Evolutionary conservation across 2,329 filamentous ascomycete genomes (phyloP).

Genomic region (Penicillium sp.): DNA sequence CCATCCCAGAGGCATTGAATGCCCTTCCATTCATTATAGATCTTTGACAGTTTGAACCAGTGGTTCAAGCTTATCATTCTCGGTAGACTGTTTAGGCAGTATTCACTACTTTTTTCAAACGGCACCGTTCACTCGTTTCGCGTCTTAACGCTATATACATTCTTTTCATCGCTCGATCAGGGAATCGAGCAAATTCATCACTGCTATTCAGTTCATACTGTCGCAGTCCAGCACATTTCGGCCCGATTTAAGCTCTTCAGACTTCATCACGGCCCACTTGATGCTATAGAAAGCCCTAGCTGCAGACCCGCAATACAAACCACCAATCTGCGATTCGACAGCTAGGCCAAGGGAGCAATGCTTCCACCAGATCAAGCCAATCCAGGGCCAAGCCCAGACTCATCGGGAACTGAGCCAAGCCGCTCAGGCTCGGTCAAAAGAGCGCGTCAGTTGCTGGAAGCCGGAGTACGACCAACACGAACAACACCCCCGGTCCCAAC

Average conservation of each 20-base stretch:
- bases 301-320: not conserved
- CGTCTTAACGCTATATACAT: not conserved
- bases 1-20: slow-evolving; percentile 31
- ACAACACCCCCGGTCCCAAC: slow-evolving; percentile 7
- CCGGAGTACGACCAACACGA: slow-evolving; percentile 29
- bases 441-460: slow-evolving; percentile 36
- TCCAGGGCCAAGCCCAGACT: slow-evolving; percentile 6
- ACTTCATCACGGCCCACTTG: not conserved
- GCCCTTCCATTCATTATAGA: slow-evolving; percentile 24
- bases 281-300: slow-evolving; percentile 11
- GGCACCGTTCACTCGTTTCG: slow-evolving; percentile 1
- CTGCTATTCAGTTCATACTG: not conserved
- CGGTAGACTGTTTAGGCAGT: not conserved
- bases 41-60: not conserved
- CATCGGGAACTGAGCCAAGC: slow-evolving; percentile 10
- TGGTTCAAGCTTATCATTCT: not conserved
- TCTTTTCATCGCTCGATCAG: slow-evolving; percentile 12
- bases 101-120: not conserved
- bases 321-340: not conserved
- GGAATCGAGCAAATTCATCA: slow-evolving; percentile 6
- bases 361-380: slow-evolving; percentile 14
- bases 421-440: slow-evolving; percentile 38
- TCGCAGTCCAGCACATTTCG: not conserved
- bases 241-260: not conserved
- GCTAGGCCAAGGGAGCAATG: slow-evolving; percentile 20